Conservation (phyloP, 352 stramenopile species). For the Pythium guiyangense region DNA sequence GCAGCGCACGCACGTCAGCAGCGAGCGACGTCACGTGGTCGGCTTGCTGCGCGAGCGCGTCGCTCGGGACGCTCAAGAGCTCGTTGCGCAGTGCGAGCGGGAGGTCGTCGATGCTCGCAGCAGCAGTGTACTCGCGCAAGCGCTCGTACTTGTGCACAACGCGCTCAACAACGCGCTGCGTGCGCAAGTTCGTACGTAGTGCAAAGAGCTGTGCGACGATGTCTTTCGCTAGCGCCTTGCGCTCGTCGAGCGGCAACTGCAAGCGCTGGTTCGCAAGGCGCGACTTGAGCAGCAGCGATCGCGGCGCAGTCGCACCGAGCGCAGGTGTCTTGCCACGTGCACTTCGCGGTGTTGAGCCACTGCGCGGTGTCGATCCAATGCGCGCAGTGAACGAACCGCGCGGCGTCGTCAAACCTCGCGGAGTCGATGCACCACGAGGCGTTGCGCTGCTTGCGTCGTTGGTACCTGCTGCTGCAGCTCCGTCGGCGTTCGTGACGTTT, state of each 20-base stretch:
- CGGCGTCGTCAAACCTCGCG: too few relatives aligned
- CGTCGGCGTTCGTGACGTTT: slow-evolving; percentile 2
- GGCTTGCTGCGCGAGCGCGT: slow-evolving; percentile 1
- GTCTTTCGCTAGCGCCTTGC: slow-evolving; percentile 46
- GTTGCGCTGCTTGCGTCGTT: not conserved
- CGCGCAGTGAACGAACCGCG: too few relatives aligned
- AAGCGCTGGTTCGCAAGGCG: slow-evolving; percentile 29
- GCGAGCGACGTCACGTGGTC: slow-evolving; percentile 50
- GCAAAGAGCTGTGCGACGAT: slow-evolving; percentile 45
- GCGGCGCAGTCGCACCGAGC: slow-evolving; percentile 9
- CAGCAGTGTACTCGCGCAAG: slow-evolving; percentile 46
- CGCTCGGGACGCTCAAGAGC: slow-evolving; percentile 18
- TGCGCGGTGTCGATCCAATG: too few relatives aligned
- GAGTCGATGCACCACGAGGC: not conserved
- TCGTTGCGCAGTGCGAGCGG: slow-evolving; percentile 39
- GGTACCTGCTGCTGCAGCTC: slow-evolving; percentile 18
- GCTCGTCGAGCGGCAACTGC: slow-evolving; percentile 27
- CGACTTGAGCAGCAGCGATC: slow-evolving; percentile 54
- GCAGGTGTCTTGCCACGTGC: not conserved
- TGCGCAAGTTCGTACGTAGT: slow-evolving; percentile 40
- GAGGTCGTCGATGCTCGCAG: slow-evolving; percentile 45
- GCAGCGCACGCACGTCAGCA: slow-evolving; percentile 66
- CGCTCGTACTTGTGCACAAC: slow-evolving; percentile 75
- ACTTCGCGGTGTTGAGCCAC: slow-evolving; percentile 3
- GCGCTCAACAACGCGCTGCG: slow-evolving; percentile 48